Conservation (phyloP, 2,329 filamentous ascomycete species). For the Cercospora zeina region DNA sequence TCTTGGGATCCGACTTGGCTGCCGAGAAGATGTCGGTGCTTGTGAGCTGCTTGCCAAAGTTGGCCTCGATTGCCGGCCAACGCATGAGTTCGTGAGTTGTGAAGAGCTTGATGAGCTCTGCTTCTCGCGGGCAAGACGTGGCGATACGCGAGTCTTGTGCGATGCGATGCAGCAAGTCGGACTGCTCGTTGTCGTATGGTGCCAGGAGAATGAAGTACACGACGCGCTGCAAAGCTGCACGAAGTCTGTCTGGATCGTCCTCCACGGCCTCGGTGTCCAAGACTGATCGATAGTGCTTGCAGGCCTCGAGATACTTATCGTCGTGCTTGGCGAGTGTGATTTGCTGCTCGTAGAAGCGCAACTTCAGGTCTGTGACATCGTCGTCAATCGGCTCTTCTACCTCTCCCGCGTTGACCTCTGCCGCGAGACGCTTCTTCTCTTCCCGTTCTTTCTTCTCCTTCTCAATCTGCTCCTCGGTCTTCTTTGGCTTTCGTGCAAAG, state of each 20-base stretch:
- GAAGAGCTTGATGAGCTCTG: constrained; percentile 87
- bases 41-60: constrained; percentile 85
- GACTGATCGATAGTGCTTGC: constrained; percentile 97
- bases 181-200: constrained; percentile 97
- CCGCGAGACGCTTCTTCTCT: constrained; percentile 75
- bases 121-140: constrained; percentile 61
- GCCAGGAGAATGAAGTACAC: constrained; percentile 97
- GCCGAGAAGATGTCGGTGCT: constrained; percentile 81
- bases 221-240: constrained; percentile 83
- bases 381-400: constrained; percentile 78
- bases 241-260: constrained; percentile 80
- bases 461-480: constrained; percentile 82
- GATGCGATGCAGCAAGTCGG: constrained; percentile 92
- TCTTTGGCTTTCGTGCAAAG: constrained; percentile 85
- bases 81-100: constrained; percentile 96
- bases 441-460: constrained; percentile 85
- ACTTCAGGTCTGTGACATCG: constrained; percentile 93
- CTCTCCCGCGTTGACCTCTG: constrained; percentile 55
- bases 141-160: constrained; percentile 76
- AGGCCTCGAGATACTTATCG: constrained; percentile 93
- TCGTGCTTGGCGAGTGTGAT: constrained; percentile 95
- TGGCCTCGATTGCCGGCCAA: constrained; percentile 89
- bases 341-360: constrained; percentile 96
- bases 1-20: constrained; percentile 50
- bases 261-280: constrained; percentile 95